Evolutionary conservation across 345 rosid genomes (phyloP).

Genomic region (Corchorus capsularis): DNA sequence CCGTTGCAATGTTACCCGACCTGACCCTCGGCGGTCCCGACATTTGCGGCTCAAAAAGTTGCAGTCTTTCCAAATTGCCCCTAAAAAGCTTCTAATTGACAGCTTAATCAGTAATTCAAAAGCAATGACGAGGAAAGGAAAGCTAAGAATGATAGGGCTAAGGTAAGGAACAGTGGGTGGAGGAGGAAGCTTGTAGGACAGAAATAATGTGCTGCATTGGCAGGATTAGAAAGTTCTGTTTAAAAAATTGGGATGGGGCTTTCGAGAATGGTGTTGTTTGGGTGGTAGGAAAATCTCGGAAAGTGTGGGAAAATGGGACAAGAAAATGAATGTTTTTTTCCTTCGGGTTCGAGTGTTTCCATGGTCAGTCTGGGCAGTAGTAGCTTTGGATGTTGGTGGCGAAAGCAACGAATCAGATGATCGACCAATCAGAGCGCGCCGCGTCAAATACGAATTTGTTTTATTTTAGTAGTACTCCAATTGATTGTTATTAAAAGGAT

Average conservation of each 20-base stretch:
- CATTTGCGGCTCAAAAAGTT: constrained; percentile 35
- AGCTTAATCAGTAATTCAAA: constrained; percentile 2
- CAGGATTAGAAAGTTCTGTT: neutral
- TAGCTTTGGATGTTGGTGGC: constrained; percentile 21
- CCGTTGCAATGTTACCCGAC: constrained; percentile 42
- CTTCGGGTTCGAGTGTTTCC: neutral
- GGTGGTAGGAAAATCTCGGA: constrained; percentile 5
- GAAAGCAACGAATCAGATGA: constrained; percentile 33
- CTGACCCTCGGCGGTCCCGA: constrained; percentile 61
- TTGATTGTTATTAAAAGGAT: too few relatives aligned
- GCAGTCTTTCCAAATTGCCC: constrained; percentile 3
- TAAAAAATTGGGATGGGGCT: neutral
- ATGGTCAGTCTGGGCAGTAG: neutral
- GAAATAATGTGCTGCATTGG: constrained; percentile 18
- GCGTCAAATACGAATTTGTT: constrained; percentile 21
- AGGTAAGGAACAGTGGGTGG: neutral
- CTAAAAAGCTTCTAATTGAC: neutral
- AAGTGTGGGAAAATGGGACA: neutral
- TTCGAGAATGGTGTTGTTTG: constrained; percentile 16
- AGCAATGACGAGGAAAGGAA: neutral
- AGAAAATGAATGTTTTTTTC: neutral
- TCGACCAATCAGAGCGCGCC: constrained; percentile 30
- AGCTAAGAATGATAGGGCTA: constrained; percentile 1
- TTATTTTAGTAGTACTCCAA: too few relatives aligned
- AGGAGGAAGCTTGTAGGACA: constrained; percentile 19